phyloP scores from a whole-genome alignment of 139 green algal genomes.

The Medakamo hakoo region DNA sequence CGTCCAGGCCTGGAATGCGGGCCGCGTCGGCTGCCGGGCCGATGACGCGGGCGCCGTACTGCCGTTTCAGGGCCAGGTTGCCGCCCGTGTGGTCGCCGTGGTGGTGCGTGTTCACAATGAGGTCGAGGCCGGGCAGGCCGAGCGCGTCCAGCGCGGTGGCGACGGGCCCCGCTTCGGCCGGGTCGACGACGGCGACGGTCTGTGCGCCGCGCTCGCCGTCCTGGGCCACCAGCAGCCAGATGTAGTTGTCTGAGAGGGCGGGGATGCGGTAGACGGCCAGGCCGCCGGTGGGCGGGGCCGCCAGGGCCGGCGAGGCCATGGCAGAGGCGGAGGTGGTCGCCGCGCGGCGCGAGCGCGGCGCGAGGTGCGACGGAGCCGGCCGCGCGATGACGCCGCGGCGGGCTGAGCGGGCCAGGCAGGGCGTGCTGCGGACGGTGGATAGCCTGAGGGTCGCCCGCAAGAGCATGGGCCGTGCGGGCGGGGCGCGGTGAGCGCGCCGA shows the following conservation, averaged over 20 bases:
- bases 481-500: no score
- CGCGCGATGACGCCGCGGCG: no score
- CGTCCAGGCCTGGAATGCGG: constrained; percentile 75
- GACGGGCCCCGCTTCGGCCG: constrained; percentile 53
- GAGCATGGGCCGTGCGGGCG: no score
- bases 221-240: constrained; percentile 55
- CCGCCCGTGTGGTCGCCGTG: constrained; percentile 27
- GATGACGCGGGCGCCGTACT: constrained; percentile 26
- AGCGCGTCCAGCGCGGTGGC: constrained; percentile 24
- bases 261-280: constrained; percentile 14
- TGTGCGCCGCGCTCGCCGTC: constrained; percentile 26
- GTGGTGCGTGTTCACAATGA: constrained; percentile 25
- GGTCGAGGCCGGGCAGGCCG: not conserved
- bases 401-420: no score
- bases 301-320: not conserved
- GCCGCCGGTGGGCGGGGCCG: not conserved
- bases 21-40: constrained; percentile 35
- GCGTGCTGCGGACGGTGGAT: no score
- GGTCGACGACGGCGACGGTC: constrained; percentile 68
- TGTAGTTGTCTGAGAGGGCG: constrained; percentile 47
- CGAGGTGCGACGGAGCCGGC: no score
- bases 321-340: not conserved
- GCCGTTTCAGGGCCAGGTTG: constrained; percentile 23
- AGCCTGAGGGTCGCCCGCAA: no score
- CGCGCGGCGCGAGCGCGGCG: no score